Percentiles rank a stretch among this genome's conserved stretches.
Evolutionary conservation across 2,329 filamentous ascomycete species (phyloP).

Genomic region (Metarhizium robertsii): DNA sequence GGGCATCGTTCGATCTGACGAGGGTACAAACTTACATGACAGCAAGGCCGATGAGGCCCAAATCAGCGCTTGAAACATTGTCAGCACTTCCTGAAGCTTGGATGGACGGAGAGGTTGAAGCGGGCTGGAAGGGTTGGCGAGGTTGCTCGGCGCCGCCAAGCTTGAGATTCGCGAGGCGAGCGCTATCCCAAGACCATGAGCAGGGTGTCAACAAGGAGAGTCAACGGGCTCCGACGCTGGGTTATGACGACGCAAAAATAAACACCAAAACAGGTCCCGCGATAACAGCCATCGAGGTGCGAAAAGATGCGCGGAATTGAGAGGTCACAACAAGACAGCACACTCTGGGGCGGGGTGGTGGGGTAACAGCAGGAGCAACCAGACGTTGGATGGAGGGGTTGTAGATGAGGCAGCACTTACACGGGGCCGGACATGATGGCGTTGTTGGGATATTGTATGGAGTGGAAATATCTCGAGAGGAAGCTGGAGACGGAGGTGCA

Average conservation of each 20-base stretch:
- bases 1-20: neutral
- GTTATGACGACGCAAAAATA: neutral
- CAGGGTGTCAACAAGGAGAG: constrained; percentile 15
- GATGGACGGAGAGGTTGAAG: constrained; percentile 13
- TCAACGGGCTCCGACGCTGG: neutral
- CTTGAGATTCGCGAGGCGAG: constrained; percentile 65
- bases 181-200: constrained; percentile 42
- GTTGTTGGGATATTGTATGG: neutral
- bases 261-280: constrained; percentile 10
- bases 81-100: constrained; percentile 42
- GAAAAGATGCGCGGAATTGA: constrained; percentile 18
- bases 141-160: constrained; percentile 51
- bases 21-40: constrained; percentile 58
- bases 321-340: constrained; percentile 18
- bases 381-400: constrained; percentile 16
- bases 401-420: constrained; percentile 39
- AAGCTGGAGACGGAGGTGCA: constrained; percentile 11
- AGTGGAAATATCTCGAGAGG: constrained; percentile 3
- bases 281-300: constrained; percentile 16
- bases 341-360: constrained; percentile 28
- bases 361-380: constrained; percentile 21
- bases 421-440: constrained; percentile 55
- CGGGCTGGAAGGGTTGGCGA: constrained; percentile 28
- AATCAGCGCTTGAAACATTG: constrained; percentile 62
- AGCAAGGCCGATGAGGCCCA: constrained; percentile 86